phyloP scores from a whole-genome alignment of 2,329 filamentous ascomycete genomes.

The Botrytis aclada region DNA sequence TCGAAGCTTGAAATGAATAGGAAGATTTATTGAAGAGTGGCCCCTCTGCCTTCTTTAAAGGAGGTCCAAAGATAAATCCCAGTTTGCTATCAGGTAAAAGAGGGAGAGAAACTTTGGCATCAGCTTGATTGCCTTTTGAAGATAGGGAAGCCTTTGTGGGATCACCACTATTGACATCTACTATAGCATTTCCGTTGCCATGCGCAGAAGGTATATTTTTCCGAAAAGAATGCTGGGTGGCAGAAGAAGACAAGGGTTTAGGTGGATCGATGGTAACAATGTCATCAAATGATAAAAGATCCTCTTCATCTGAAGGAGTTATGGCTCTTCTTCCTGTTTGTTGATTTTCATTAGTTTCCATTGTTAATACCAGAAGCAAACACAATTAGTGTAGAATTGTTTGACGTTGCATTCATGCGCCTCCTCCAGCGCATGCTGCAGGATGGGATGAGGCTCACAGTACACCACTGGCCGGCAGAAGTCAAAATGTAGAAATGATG shows the following conservation, averaged over 20 bases:
- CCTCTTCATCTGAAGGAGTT: neutral
- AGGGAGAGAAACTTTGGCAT: neutral
- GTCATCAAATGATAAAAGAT: slow-evolving; percentile 1
- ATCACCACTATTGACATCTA: neutral
- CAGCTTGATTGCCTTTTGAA: slow-evolving; percentile 7
- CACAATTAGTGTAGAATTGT: neutral
- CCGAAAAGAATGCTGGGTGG: too few relatives aligned
- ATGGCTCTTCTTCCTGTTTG: neutral
- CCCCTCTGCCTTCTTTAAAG: neutral
- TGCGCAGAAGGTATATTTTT: neutral
- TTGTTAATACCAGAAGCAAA: neutral
- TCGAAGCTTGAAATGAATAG: neutral
- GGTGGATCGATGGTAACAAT: neutral
- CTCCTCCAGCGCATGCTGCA: neutral
- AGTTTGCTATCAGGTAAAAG: neutral
- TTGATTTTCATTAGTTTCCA: neutral
- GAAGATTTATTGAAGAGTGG: neutral
- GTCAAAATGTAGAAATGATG: neutral
- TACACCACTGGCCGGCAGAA: neutral
- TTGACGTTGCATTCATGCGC: neutral
- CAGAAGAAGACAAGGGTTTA: neutral
- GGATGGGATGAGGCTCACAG: neutral
- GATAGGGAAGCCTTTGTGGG: neutral
- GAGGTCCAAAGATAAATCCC: neutral
- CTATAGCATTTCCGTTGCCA: neutral